Percentiles rank a stretch among this genome's conserved stretches.
Conservation (phyloP, 176 grass and related monocot species). For the Elymus sibiricus region DNA sequence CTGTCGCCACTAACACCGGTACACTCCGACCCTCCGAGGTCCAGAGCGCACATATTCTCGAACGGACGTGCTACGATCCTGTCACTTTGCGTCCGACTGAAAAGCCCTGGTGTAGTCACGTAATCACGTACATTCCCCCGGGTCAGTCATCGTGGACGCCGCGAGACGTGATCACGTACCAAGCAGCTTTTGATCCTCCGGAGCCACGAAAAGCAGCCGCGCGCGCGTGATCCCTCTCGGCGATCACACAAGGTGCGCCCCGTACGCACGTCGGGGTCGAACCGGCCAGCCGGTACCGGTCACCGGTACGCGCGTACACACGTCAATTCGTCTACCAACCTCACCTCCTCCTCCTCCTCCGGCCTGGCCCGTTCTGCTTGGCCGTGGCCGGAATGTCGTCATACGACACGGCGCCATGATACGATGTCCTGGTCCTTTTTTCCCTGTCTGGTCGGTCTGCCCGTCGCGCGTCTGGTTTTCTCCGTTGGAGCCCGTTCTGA, state of each 20-base stretch:
- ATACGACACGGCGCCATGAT: no score
- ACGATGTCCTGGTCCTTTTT: not conserved
- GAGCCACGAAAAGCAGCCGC: constrained; percentile 1
- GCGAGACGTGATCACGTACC: not conserved
- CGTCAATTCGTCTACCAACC: constrained; percentile 4
- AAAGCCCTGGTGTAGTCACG: not conserved
- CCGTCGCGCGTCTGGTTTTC: not conserved
- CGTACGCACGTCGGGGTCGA: not conserved
- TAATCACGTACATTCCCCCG: not conserved
- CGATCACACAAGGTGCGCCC: constrained; percentile 33
- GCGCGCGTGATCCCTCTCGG: not conserved
- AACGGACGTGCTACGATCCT: not conserved
- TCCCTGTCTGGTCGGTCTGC: not conserved
- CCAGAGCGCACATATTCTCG: not conserved
- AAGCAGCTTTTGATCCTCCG: not conserved
- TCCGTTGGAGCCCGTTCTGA: not conserved
- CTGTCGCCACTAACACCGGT: constrained; percentile 11
- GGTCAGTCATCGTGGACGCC: not conserved
- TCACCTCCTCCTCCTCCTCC: not conserved
- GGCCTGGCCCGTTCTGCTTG: not conserved
- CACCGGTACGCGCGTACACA: not conserved
- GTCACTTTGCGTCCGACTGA: not conserved
- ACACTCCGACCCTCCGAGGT: not conserved
- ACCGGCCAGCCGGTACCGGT: not conserved
- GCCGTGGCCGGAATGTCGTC: not conserved